A percentile compares a stretch with the other conserved stretches of the same genome.
Evolutionary conservation across 2,329 filamentous ascomycete species (phyloP).

Genomic region (Immersiporthe knoxdaviesiana): DNA sequence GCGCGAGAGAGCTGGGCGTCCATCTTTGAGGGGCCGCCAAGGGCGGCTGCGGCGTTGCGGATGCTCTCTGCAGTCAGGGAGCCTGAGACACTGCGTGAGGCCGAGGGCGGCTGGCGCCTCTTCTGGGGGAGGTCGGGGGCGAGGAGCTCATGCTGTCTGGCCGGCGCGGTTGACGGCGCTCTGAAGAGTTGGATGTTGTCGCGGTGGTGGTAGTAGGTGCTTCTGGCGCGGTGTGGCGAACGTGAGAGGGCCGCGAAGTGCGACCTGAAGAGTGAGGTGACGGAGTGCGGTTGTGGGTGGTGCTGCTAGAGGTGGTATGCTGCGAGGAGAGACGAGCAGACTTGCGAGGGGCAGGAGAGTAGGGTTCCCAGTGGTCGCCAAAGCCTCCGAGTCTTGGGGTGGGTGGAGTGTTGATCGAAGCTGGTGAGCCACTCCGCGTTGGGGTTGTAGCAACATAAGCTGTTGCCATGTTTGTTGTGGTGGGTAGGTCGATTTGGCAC

Average conservation of each 20-base stretch:
- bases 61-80: constrained; percentile 49
- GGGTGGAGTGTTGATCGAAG: constrained; percentile 65
- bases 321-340: constrained; percentile 67
- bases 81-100: constrained; percentile 52
- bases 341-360: constrained; percentile 63
- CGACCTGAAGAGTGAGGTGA: constrained; percentile 49
- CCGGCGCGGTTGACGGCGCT: constrained; percentile 43
- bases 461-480: constrained; percentile 19
- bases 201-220: constrained; percentile 29
- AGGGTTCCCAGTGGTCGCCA: constrained; percentile 72
- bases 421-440: constrained; percentile 51
- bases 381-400: constrained; percentile 72
- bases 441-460: constrained; percentile 55
- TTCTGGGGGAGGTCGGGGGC: constrained; percentile 55
- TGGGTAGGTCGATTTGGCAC: not conserved
- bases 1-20: constrained; percentile 37
- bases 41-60: constrained; percentile 47
- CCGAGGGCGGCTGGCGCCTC: constrained; percentile 52
- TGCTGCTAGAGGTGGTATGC: constrained; percentile 33
- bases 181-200: constrained; percentile 20
- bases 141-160: constrained; percentile 21
- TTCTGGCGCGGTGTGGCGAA: constrained; percentile 37
- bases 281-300: constrained; percentile 56
- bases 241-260: constrained; percentile 33
- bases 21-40: constrained; percentile 39